Evolutionary conservation across 106 monocot species (phyloP), one percentile per base, ranked within the genome.

Genomic region (Platanthera guangdongensis): DNA sequence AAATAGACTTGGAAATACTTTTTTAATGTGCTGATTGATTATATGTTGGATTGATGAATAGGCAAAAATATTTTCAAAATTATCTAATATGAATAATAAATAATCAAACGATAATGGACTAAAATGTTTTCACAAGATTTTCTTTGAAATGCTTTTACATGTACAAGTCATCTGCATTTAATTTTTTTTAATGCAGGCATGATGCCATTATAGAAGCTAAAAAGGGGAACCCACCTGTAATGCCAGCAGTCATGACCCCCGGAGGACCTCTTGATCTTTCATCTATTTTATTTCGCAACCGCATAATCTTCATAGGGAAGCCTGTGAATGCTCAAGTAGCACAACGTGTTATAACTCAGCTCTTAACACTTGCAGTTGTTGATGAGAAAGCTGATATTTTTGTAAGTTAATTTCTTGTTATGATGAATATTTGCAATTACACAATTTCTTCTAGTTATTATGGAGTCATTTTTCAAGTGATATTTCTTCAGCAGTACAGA

Each of bases 311-410:
- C 76, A 92, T 97, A 74, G 93, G 96, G 16, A 87, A 94, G 63
- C 92, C 89, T 71, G 52, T 97, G 68, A 91, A 86, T 70, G 87
- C 93, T 8, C 90, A 91, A 88, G 93, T 97, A 30, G 96, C 96
- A 57, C 93, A 97, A 47, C 87, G 91, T 63, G 96, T 94, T 71
- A 94, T 97, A 80, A 91, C 96, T 74, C 94, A 97, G 80, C 94
- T 97, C 32, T 76, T 97, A 57, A 97, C 96, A 13, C 88, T 97
- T 77, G 91, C 96, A 51, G 70, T 94, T 57, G 83, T 97, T 70
- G 96, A 97, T 84, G 96, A 88, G 57, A 68, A 91, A 75, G 85
- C 91, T 50, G 93, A 97, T 88, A 97, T 97, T 82, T 52, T 91
- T 88, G 96, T 97, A 15, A 12, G 11, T 59, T 6, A 65, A 32